Evolutionary conservation across 2,329 filamentous ascomycete genomes (phyloP).

Genomic region (Fusarium protoensiforme): DNA sequence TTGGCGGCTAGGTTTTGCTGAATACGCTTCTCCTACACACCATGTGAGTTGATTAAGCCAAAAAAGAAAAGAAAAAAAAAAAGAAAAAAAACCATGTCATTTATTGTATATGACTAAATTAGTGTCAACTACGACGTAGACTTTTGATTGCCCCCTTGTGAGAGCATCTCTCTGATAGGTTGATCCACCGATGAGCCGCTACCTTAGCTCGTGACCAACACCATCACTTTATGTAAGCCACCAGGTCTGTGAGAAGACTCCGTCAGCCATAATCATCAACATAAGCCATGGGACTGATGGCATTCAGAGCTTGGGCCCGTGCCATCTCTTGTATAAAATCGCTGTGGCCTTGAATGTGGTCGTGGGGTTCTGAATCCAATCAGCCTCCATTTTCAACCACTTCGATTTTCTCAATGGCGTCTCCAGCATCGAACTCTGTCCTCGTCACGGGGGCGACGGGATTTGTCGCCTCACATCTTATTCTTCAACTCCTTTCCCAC

Average conservation of each 20-base stretch:
- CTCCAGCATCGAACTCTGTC: background rate
- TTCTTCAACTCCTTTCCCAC: background rate
- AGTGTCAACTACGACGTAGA: background rate
- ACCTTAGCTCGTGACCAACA: background rate
- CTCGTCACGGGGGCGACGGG: constrained; percentile 1
- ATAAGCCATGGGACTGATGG: background rate
- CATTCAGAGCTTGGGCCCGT: background rate
- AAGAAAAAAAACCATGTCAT: too few relatives aligned
- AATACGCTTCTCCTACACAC: background rate
- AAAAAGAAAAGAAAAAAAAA: too few relatives aligned
- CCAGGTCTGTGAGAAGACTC: background rate
- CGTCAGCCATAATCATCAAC: background rate
- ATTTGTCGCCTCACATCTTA: constrained; percentile 2
- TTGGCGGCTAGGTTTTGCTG: background rate
- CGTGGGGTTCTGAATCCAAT: background rate
- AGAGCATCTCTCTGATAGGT: background rate
- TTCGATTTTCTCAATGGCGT: background rate
- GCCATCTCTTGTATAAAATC: background rate
- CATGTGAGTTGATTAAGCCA: background rate
- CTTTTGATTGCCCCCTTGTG: background rate
- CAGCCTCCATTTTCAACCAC: background rate
- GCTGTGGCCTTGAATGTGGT: background rate
- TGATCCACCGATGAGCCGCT: background rate
- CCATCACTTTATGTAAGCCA: background rate
- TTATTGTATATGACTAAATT: background rate